Conservation (phyloP, 2,329 filamentous ascomycete genomes). For the Trichophyton equinum region DNA sequence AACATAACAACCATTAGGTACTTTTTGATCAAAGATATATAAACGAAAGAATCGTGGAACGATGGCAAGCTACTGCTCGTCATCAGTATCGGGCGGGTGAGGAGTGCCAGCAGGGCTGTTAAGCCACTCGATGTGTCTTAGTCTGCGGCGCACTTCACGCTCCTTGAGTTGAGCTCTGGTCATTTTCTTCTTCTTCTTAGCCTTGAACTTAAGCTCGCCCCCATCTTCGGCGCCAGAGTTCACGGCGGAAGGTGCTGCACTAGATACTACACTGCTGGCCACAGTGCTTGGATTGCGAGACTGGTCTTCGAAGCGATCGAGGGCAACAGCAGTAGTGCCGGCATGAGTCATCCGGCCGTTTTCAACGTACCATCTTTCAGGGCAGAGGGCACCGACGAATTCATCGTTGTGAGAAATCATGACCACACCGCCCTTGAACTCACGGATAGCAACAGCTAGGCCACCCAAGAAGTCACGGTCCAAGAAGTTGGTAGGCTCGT, state of each 20-base stretch:
- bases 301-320: constrained; percentile 83
- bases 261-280: constrained; percentile 47
- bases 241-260: constrained; percentile 50
- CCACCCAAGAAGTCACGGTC: constrained; percentile 95
- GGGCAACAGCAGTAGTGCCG: constrained; percentile 57
- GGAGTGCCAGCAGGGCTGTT: constrained; percentile 77
- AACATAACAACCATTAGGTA: constrained; percentile 5
- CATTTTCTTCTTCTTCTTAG: constrained; percentile 96
- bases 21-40: constrained; percentile 5
- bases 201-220: constrained; percentile 67
- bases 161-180: constrained; percentile 96
- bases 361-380: constrained; percentile 90
- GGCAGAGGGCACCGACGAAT: constrained; percentile 89
- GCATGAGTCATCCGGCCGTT: constrained; percentile 73
- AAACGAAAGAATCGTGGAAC: not conserved
- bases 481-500: constrained; percentile 98
- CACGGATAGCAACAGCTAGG: constrained; percentile 91
- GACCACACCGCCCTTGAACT: constrained; percentile 95
- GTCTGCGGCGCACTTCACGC: constrained; percentile 67
- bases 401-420: constrained; percentile 99
- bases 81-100: constrained; percentile 63
- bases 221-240: constrained; percentile 76
- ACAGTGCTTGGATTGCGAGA: constrained; percentile 43
- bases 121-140: constrained; percentile 71
- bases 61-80: constrained; percentile 41